phyloP scores from a whole-genome alignment of 345 rosid species.

The Fremontodendron californicum region DNA sequence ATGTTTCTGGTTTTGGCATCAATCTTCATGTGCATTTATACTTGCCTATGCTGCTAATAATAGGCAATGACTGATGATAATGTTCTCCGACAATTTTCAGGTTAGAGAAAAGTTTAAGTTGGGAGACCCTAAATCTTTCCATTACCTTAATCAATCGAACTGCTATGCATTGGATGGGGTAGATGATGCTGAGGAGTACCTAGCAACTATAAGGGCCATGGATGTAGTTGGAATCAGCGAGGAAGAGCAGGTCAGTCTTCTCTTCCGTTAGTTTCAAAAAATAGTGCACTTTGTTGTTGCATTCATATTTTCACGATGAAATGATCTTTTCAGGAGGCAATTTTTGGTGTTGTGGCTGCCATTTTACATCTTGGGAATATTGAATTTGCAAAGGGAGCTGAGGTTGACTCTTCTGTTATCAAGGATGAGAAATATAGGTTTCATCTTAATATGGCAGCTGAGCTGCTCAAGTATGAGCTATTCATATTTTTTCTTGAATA shows the following conservation, averaged over 20 bases:
- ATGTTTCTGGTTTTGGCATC: constrained; percentile 9
- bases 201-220: constrained; percentile 99
- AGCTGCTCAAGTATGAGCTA: constrained; percentile 69
- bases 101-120: constrained; percentile 79
- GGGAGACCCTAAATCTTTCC: constrained; percentile 63
- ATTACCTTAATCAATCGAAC: constrained; percentile 88
- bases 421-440: constrained; percentile 88
- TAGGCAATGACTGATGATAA: constrained; percentile 15
- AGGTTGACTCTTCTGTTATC: constrained; percentile 87
- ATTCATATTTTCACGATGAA: constrained; percentile 21
- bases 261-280: constrained; percentile 13
- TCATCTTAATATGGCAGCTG: constrained; percentile 78
- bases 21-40: constrained; percentile 1
- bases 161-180: constrained; percentile 83
- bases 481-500: constrained; percentile 12
- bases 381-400: constrained; percentile 88
- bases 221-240: constrained; percentile 96
- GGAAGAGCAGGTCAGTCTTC: constrained; percentile 84
- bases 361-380: constrained; percentile 92
- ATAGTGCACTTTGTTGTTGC: constrained; percentile 11
- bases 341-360: constrained; percentile 96
- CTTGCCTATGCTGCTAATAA: not conserved
- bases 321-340: constrained; percentile 65
- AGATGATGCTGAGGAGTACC: constrained; percentile 83
- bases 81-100: constrained; percentile 38